A percentile compares a stretch with the other conserved stretches of the same genome.
These are phyloP conservation scores for Tolypocladium amazonense DNA, from an alignment of 2,329 filamentous ascomycete species.

Conservation along the genomic window DNA sequence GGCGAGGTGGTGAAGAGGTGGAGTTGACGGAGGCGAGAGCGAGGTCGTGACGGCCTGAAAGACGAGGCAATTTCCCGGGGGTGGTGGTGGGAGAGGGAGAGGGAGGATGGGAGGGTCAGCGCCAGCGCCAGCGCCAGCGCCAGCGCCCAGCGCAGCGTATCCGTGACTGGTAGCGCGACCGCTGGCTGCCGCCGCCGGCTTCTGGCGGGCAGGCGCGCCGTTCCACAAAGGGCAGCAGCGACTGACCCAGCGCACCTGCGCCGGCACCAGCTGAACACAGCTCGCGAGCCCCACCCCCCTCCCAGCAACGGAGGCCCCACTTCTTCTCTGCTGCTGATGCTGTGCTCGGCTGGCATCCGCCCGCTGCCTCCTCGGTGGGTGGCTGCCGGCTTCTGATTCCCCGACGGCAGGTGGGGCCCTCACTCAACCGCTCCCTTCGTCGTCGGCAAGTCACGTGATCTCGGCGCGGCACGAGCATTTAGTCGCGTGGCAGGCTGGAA, in stretches of 20 bases:
- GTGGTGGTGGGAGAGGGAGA: not conserved
- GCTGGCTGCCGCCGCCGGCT: too few relatives aligned
- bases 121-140: not conserved
- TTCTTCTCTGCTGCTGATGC: not conserved
- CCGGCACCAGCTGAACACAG: not conserved
- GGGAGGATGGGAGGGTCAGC: not conserved
- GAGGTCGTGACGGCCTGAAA: slow-evolving; percentile 17
- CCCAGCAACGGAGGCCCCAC: not conserved
- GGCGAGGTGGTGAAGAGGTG: slow-evolving; percentile 7
- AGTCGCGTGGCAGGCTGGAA: not conserved
- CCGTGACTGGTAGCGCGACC: too few relatives aligned
- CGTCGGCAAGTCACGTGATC: not conserved
- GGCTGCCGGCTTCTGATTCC: not conserved
- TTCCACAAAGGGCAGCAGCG: not conserved
- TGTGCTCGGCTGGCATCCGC: not conserved
- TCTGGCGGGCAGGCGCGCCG: not conserved
- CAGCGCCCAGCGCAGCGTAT: too few relatives aligned
- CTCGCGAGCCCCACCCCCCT: not conserved
- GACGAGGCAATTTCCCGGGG: slow-evolving; percentile 16
- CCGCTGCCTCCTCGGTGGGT: not conserved
- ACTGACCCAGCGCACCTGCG: not conserved
- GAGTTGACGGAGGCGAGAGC: slow-evolving; percentile 1
- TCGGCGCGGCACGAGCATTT: not conserved
- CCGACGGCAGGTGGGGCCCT: not conserved
- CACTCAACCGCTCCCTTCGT: not conserved